These are phyloP conservation scores for Nakazawaea laoshanensis DNA, from an alignment of 805 yeast species.

Conservation along the genomic window DNA sequence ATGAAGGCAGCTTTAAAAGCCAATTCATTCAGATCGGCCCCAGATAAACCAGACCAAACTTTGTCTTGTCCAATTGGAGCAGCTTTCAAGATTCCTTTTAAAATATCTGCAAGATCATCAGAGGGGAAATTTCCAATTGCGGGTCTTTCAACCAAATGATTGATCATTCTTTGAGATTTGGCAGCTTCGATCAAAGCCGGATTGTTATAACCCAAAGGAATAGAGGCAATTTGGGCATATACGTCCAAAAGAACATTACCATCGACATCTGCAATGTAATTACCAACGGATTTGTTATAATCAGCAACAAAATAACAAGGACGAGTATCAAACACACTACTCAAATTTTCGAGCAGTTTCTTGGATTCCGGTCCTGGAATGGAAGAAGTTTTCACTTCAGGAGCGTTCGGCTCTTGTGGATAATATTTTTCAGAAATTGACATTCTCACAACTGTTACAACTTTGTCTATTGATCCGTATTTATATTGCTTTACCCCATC, in stretches of 20 bases:
- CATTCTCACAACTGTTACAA: no score
- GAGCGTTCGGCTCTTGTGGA: slow-evolving; percentile 43
- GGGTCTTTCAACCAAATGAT: slow-evolving; percentile 60
- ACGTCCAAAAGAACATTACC: slow-evolving; percentile 55
- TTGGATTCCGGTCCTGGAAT: slow-evolving; percentile 41
- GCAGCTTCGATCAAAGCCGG: slow-evolving; percentile 53
- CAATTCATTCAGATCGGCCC: slow-evolving; percentile 64
- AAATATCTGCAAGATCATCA: slow-evolving; percentile 39
- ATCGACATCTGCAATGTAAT: slow-evolving; percentile 59
- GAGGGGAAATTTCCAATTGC: slow-evolving; percentile 61
- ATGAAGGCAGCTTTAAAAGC: slow-evolving; percentile 68
- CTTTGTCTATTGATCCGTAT: no score
- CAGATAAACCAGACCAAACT: slow-evolving; percentile 60
- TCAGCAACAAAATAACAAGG: slow-evolving; percentile 58
- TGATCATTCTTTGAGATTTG: slow-evolving; percentile 51
- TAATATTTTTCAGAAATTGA: slow-evolving; percentile 20
- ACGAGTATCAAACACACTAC: slow-evolving; percentile 49
- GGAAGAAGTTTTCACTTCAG: slow-evolving; percentile 28
- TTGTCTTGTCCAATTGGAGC: slow-evolving; percentile 56
- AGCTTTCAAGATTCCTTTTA: slow-evolving; percentile 44
- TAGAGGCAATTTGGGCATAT: slow-evolving; percentile 67
- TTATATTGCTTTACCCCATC: no score
- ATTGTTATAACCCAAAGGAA: slow-evolving; percentile 65
- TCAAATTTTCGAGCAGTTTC: slow-evolving; percentile 28
- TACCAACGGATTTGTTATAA: slow-evolving; percentile 54